Base-by-base conservation (phyloP, 768 basidiomycete species). In the Boletus vinaceobasis region DNA sequence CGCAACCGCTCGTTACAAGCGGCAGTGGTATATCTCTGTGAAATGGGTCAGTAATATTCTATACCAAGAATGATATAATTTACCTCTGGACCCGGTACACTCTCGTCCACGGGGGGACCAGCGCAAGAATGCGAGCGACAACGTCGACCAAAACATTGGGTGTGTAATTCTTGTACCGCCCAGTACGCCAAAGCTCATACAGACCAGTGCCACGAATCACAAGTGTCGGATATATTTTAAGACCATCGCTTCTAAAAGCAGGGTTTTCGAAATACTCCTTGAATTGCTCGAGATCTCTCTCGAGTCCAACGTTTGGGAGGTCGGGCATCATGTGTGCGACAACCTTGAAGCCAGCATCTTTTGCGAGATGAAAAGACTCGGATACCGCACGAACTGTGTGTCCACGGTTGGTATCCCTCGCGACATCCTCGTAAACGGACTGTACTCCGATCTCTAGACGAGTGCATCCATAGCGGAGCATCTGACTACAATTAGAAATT, bases 281-380 rank as follows among this genome's bases (percentile, higher is more conserved):
- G 81, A 99, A 99, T 66, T 98, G 97, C 65, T 94, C 94, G 44
- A 99, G 82, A 72, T 99, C 97, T 53, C 97, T 85, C 75, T 98
- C 97, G 55, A 96, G 81, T 33, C 97, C 97, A 53, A 98, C 92
- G 68, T 99, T 99, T 9, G 96, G 96, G 9, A 98, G 81, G 71
- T 99, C 96, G 14, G 95, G 94, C 95, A 99, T 99, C 97, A 98
- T 98, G 69, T 99, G 97, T 19, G 95, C 95, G 29, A 99, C 97
- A 51, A 99, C 95, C 73, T 99, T 99, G 86, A 97, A 99, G 5
- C 97, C 97, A 2, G 96, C 97, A 65, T 99, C 96, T 71, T 99
- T 99, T 19, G 94, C 88, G 64, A 99, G 85, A 66, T 98, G 96
- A 74, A 99, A 99, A 13, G 89, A 91, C 71, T 99, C 96, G 44